phyloP scores from a whole-genome alignment of 352 stramenopile genomes.

The Globisporangium solare region DNA sequence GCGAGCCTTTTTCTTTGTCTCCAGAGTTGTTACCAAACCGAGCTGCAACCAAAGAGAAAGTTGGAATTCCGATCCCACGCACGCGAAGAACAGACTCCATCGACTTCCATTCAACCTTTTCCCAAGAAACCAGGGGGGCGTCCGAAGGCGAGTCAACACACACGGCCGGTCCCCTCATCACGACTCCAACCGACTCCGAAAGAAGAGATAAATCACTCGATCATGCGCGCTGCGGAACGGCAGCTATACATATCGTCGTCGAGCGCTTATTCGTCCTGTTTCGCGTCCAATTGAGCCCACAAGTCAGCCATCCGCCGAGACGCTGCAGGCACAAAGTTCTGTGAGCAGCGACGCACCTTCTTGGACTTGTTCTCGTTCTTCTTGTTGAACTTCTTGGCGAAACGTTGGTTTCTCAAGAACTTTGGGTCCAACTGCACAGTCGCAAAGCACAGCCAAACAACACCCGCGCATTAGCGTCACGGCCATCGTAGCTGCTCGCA shows the following conservation, averaged over 20 bases:
- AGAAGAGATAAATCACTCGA: conserved; percentile 3
- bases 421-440: conserved; percentile 91
- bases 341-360: conserved; percentile 28
- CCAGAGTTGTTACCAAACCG: too few species aligned
- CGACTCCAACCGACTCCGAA: conserved; percentile 10
- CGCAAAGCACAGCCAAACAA: not conserved
- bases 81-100: not conserved
- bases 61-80: not conserved
- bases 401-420: conserved; percentile 97
- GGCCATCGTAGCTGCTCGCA: too few species aligned
- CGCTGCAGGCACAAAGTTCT: not conserved
- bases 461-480: conserved; percentile 1
- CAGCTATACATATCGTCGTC: conserved; percentile 4
- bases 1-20: conserved; percentile 1
- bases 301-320: not conserved
- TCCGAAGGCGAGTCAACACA: conserved; percentile 1
- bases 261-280: conserved; percentile 17
- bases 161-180: conserved; percentile 10
- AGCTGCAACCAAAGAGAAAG: conserved; percentile 1
- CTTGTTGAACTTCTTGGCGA: conserved; percentile 97
- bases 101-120: conserved; percentile 5
- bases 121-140: conserved; percentile 15
- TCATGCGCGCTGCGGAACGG: conserved; percentile 2
- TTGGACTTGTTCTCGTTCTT: conserved; percentile 73
- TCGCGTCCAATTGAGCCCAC: conserved; percentile 2